A percentile compares a stretch with the other conserved stretches of the same genome.
Conservation (phyloP, 768 basidiomycete species). For the Psilocybe subaeruginosa region DNA sequence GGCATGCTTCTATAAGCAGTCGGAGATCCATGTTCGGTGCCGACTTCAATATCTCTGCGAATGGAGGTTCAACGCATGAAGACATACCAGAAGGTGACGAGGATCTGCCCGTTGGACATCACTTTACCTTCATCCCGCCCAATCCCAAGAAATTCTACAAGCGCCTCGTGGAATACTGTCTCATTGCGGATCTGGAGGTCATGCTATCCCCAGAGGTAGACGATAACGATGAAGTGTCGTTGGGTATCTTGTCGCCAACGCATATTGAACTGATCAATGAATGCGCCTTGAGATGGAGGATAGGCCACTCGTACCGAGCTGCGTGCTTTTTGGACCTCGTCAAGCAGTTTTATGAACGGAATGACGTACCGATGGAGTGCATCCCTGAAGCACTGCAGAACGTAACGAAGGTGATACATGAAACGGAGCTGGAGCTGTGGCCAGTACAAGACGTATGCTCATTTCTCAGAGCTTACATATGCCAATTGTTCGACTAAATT, state of each 20-base stretch:
- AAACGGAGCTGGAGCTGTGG: constrained; percentile 79
- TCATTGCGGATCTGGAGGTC: constrained; percentile 83
- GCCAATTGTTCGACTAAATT: not conserved
- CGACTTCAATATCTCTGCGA: constrained; percentile 35
- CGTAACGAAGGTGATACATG: constrained; percentile 69
- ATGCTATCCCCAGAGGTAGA: constrained; percentile 93
- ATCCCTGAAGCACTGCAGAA: constrained; percentile 86
- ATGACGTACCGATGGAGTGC: constrained; percentile 93
- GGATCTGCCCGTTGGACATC: constrained; percentile 69
- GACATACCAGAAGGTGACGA: constrained; percentile 50
- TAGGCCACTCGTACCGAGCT: constrained; percentile 76
- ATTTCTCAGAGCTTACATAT: not conserved
- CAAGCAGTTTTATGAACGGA: constrained; percentile 83
- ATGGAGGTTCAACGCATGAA: constrained; percentile 37
- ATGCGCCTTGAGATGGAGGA: constrained; percentile 89
- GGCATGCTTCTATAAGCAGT: constrained; percentile 68
- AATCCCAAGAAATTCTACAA: constrained; percentile 87
- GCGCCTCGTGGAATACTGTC: constrained; percentile 80
- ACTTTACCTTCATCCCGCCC: constrained; percentile 91
- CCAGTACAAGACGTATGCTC: constrained; percentile 76
- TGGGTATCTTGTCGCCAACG: constrained; percentile 81
- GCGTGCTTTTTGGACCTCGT: constrained; percentile 86
- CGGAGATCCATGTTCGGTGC: constrained; percentile 59
- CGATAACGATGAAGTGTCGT: constrained; percentile 92
- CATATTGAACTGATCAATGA: constrained; percentile 88